Evolutionary conservation across 176 grass and related monocot genomes (phyloP), one percentile per base, ranked within the genome.

Genomic region (Areca catechu): DNA sequence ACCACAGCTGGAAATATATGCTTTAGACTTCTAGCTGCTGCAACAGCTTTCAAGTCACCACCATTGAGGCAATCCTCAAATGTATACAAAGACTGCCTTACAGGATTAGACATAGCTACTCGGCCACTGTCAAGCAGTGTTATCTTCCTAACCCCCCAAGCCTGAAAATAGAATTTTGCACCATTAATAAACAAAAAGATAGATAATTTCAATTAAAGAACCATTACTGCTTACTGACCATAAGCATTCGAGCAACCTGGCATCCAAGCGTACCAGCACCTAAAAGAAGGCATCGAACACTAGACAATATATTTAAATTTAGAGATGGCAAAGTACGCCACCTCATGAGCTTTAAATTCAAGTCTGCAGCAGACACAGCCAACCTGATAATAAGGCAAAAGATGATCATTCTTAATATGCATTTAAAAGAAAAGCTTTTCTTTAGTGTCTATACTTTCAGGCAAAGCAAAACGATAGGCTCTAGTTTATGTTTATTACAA

Each of bases 311-410:
- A 20, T 72, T 72, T 66, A 96, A 63, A 80, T 82, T 51, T 20
- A 96, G 60, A 55, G 79, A 89, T 63, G 92, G 86, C 63, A 96
- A 79, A 50, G 85, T 85, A 43, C 92, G 86, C 92, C 92, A 96
- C 61, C 86, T 89, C 92, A 96, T 96, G 71, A 96, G 83, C 72
- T 96, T 96, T 57, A 96, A 88, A 74, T 96, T 89, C 74, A 96
- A 78, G 49, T 90, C 57, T 43, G 89, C 86, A 65, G 89, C 78
- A 70, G 85, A 74, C 19, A 81, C 70, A 49, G 74, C 75, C 58
- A 77, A 74, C 60, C 92, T 96, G 77, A 16, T 54, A 52, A 68
- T 27, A 57, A 20, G 47, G 74, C 59, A 71, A 19, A 74, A 71
- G 57, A 56, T 67, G 4, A 48, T 67, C 12, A 73, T 73, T n/a